Percentiles rank a stretch among this genome's conserved stretches.
phyloP scores from a whole-genome alignment of 179 eudicot genomes.

The Patellifolia procumbens region DNA sequence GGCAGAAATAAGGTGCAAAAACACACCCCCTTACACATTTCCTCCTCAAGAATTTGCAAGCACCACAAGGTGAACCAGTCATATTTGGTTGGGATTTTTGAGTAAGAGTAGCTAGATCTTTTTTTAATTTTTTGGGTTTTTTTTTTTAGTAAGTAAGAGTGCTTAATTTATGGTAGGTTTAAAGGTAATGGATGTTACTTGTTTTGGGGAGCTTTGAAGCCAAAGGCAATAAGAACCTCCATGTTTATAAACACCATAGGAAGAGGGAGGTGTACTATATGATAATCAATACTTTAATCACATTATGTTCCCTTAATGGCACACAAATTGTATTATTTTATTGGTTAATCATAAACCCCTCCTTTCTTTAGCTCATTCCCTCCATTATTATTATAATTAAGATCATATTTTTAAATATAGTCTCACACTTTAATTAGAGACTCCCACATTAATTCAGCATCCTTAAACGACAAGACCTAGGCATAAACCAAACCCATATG shows the following conservation, averaged over 20 bases:
- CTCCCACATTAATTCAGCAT: conserved; percentile 36
- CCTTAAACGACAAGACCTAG: conserved; percentile 44
- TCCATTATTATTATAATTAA: conserved; percentile 20
- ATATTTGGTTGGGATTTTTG: conserved; percentile 27
- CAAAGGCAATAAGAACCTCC: conserved; percentile 31
- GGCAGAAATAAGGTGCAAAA: conserved; percentile 90
- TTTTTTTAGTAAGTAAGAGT: too few relatives aligned
- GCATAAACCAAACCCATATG: conserved; percentile 45
- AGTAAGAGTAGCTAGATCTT: background rate
- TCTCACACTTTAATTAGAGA: conserved; percentile 39
- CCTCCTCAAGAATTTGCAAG: conserved; percentile 90
- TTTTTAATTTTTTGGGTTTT: too few relatives aligned
- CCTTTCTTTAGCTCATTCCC: conserved; percentile 8
- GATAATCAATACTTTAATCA: conserved; percentile 48
- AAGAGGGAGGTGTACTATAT: conserved; percentile 42
- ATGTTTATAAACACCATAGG: conserved; percentile 55
- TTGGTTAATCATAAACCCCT: conserved; percentile 29
- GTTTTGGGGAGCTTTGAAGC: conserved; percentile 23
- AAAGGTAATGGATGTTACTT: background rate
- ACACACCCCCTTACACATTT: conserved; percentile 90
- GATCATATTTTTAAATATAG: conserved; percentile 17
- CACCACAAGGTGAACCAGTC: conserved; percentile 93
- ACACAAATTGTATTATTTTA: conserved; percentile 41
- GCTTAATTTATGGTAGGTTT: too few relatives aligned
- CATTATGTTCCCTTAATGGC: conserved; percentile 71